Evolutionary conservation across 306 rosid species (phyloP), one percentile per base, ranked within the genome.

Genomic region (Herpetospermum pedunculosum): DNA sequence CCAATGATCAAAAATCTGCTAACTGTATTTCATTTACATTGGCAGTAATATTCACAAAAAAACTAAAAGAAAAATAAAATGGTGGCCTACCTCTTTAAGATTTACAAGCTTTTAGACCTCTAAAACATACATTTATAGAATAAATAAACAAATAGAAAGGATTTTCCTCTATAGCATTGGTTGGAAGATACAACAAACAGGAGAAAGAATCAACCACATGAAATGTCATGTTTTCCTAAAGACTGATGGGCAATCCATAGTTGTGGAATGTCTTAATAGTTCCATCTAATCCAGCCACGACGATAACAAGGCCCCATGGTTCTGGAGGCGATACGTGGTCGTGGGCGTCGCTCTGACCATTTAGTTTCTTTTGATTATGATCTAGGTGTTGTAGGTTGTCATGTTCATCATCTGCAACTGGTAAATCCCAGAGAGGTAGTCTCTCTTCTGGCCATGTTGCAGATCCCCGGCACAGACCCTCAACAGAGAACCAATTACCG

Each of bases 391-490:
- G 70, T 29, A 57, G 44, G 29, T 32, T 14, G 43, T 75, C 70
- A 75, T 68, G 43, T 75, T 83, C 89, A 28, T 72, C 80, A 37
- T 76, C 85, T 12, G 65, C 26, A 63, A 72, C 62, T 23, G 85
- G 84, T 49, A 76, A 62, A 62, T 80, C 85, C 80, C 88, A 86
- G 2, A 46, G 49, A 4, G 96, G 91, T 68, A 91, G 96, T 76
- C 88, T 86, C 88, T 94, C 98, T 68, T 89, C 95, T 0, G 97
- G 98, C 98, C 97, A 91, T 28, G 96, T 94, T 72, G 81, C 83
- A 3, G 96, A 84, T 4, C 89, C 84, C 21, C 84, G 81, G 83
- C 86, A 81, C 1, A 85, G 6, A 16, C 83, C 85, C 32, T 94
- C 92, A 19, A 78, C 60, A 48, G 89, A 83, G 83, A 91, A 88